phyloP scores from a whole-genome alignment of 345 rosid genomes.

The Dipteronia sinensis region DNA sequence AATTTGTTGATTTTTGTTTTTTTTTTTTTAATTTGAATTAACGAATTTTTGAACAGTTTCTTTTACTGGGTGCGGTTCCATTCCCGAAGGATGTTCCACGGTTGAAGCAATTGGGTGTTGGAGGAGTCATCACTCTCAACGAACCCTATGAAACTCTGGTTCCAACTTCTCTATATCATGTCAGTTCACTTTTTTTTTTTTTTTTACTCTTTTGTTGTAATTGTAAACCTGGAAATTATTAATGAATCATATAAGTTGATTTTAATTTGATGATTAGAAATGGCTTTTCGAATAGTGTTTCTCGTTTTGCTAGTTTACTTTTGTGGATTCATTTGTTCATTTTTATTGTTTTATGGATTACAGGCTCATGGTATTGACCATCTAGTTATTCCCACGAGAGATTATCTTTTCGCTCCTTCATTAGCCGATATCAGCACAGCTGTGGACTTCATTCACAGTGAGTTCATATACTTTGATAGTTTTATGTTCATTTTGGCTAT shows the following conservation, averaged over 20 bases:
- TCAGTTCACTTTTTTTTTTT: constrained; percentile 30
- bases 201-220: not conserved
- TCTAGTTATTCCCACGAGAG: constrained; percentile 87
- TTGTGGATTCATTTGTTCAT: not conserved
- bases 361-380: constrained; percentile 85
- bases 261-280: not conserved
- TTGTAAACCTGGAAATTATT: not conserved
- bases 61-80: constrained; percentile 87
- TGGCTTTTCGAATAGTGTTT: no score
- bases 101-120: constrained; percentile 70
- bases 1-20: not conserved
- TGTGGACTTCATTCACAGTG: constrained; percentile 74
- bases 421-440: constrained; percentile 58
- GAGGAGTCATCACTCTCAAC: constrained; percentile 82
- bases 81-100: constrained; percentile 80
- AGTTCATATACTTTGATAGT: constrained; percentile 20
- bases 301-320: not conserved
- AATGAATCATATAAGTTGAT: not conserved
- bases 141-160: constrained; percentile 86
- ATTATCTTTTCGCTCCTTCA: constrained; percentile 86
- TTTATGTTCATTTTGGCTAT: not conserved
- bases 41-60: constrained; percentile 39
- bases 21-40: not conserved
- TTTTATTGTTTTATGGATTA: constrained; percentile 17
- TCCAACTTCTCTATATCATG: constrained; percentile 69